Evolutionary conservation across 495 filamentous ascomycete genomes (phyloP), one percentile per base, ranked within the genome.

Genomic region (Penicillium malachiteum): DNA sequence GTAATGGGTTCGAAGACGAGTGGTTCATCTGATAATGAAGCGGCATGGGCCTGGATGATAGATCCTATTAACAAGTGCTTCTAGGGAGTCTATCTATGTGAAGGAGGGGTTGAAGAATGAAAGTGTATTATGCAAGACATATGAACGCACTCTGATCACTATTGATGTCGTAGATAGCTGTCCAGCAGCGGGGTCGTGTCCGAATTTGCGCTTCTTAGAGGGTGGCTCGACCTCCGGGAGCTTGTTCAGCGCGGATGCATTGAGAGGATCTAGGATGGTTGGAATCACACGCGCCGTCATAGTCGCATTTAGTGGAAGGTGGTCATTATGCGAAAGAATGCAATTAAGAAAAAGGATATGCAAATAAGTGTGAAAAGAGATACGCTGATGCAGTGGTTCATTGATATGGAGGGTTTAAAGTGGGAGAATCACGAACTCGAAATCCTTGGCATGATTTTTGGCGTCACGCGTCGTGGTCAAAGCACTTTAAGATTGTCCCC

Each of bases 1-100:
- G 84, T 76, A 46, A 88, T 70, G 6, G 85, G 85, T 40, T 82
- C 73, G 31, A 88, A 72, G 40, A 78, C 77, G 42, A 83, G 78
- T 11, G 84, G 81, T 56, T 83, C 81, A n/a, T 80, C 68, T 7
- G 77, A 77, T 43, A 82, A 61, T 34, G 76, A 81, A 14, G 80
- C 75, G 21, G 83, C 80, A 56, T 85, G 79, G 40, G 84, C 78
- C 87, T 88, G 44, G 26, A 59, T 32, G 44, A 18, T 12, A 58
- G 34, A 55, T 63, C 55, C 48, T 26, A 30, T 30, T 48, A 40
- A 48, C 31, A 26, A 2, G 21, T 26, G 21, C 21, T 26, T 26
- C 21, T 26, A 26, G 4, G 4, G 21, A 26, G 21, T 26, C 21
- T 26, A 26, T 26, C 21, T 26, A 26, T 26, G 21, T 4, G 21